Conservation (phyloP, 2,329 filamentous ascomycete species). For the Aplosporella prunicola region DNA sequence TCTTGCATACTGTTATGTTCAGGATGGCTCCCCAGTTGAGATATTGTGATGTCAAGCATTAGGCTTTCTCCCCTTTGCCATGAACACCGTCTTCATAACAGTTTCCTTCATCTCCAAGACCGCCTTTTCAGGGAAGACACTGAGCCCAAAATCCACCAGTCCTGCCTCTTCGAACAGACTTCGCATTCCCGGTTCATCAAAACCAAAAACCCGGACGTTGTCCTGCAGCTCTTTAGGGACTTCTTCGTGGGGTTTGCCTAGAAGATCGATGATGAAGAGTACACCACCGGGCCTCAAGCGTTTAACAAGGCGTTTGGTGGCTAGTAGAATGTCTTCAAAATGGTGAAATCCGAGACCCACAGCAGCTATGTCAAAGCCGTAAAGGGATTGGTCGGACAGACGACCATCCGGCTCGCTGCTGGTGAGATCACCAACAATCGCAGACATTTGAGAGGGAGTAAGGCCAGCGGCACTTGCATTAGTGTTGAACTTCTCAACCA, state of each 20-base stretch:
- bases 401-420: slow-evolving; percentile 17
- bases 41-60: too few species aligned
- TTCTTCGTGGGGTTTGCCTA: slow-evolving; percentile 25
- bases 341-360: slow-evolving; percentile 39
- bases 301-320: slow-evolving; percentile 49
- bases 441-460: slow-evolving; percentile 15
- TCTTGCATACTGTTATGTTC: too few species aligned
- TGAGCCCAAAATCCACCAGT: slow-evolving; percentile 46
- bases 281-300: slow-evolving; percentile 57
- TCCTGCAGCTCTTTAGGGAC: slow-evolving; percentile 28
- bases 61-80: slow-evolving; percentile 5
- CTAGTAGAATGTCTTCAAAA: slow-evolving; percentile 50
- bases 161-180: slow-evolving; percentile 57
- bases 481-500: slow-evolving; percentile 59
- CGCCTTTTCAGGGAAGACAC: slow-evolving; percentile 43
- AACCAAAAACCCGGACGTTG: slow-evolving; percentile 58
- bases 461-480: slow-evolving; percentile 33
- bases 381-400: slow-evolving; percentile 22
- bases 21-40: too few species aligned
- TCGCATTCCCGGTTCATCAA: slow-evolving; percentile 50
- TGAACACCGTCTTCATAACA: slow-evolving; percentile 2
- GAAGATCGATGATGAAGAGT: slow-evolving; percentile 58
- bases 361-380: slow-evolving; percentile 34
- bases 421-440: slow-evolving; percentile 29
- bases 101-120: slow-evolving; percentile 31